A percentile compares a stretch with the other conserved stretches of the same genome.
Evolutionary conservation across 805 yeast genomes (phyloP).

Genomic region (Nematodospora valgi): DNA sequence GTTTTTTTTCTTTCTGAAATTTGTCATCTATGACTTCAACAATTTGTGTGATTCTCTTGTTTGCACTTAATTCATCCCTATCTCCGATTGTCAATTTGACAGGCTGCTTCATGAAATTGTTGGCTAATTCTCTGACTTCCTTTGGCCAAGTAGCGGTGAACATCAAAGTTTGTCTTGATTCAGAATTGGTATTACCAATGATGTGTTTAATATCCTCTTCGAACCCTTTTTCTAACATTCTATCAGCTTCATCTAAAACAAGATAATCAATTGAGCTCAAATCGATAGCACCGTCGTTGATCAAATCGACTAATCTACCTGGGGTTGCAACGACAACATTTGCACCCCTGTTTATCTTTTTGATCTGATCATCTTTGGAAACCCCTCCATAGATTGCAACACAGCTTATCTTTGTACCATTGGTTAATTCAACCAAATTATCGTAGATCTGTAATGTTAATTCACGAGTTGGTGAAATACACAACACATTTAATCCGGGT

Average conservation of each 20-base stretch:
- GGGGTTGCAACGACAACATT: conserved; percentile 95
- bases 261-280: conserved; percentile 67
- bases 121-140: conserved; percentile 90
- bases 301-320: conserved; percentile 89
- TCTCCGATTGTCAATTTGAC: conserved; percentile 91
- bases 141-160: conserved; percentile 99
- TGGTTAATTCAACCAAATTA: conserved; percentile 66
- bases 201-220: conserved; percentile 92
- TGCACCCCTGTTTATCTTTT: conserved; percentile 52
- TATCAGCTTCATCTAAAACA: conserved; percentile 95
- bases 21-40: conserved; percentile 89
- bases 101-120: conserved; percentile 78
- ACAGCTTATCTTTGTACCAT: conserved; percentile 59
- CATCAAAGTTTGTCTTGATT: conserved; percentile 85
- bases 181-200: conserved; percentile 54
- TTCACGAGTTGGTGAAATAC: conserved; percentile 96
- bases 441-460: conserved; percentile 92
- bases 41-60: conserved; percentile 86
- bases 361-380: conserved; percentile 87
- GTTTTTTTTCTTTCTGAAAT: conserved; percentile 70
- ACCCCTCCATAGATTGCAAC: conserved; percentile 97
- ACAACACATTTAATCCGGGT: conserved; percentile 67
- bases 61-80: conserved; percentile 90
- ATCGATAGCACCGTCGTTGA: conserved; percentile 82
- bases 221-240: conserved; percentile 98